Evolutionary conservation across 129 eudicot genomes (phyloP), one percentile per base, ranked within the genome.

Genomic region (Flaveria linearis): DNA sequence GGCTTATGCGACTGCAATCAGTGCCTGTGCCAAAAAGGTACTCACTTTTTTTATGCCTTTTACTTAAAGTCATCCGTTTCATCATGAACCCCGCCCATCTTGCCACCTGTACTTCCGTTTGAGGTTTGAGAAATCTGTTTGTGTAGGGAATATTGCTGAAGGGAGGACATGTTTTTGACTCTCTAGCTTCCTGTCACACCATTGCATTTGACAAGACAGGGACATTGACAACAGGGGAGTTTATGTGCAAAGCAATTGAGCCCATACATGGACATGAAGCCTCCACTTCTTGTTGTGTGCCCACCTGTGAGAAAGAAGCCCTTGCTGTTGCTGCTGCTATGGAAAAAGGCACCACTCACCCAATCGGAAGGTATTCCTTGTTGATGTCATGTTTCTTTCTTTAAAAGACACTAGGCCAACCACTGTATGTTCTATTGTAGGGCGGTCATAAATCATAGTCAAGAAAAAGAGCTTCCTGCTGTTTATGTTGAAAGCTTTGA

Each of bases 301-400:
- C 99, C 25, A 91, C 76, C 79, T 94, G 99, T 73, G 99, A 94
- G 75, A 89, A 91, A 84, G 97, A 94, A 82, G 99, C 99, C 56
- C 96, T 94, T 60, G 99, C 99, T 23, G 97, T 94, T 60, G 99
- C 99, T 68, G 97, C 99, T 75, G 99, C 99, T 10, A 91, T 94
- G 99, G 99, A 94, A 80, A 94, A 89, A 84, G 99, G 99, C 52
- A 94, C 99, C 52, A 94, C 99, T 76, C 99, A 94, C 80, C 99
- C 99, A 16, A 94, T 94, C 68, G 99, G 99, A 82, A 94, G 99
- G 99, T 94, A 84, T 71, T 23, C 13, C 0, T 26, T 25, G 16
- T 8, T 70, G 9, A 5, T 36, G 45, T 36, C 67, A 30, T 62
- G 25, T 30, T 46, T 52, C 18, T 20, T 72, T 73, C 11, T 18